phyloP scores from a whole-genome alignment of 768 basidiomycete species.

The Melanogaster broomeanus region DNA sequence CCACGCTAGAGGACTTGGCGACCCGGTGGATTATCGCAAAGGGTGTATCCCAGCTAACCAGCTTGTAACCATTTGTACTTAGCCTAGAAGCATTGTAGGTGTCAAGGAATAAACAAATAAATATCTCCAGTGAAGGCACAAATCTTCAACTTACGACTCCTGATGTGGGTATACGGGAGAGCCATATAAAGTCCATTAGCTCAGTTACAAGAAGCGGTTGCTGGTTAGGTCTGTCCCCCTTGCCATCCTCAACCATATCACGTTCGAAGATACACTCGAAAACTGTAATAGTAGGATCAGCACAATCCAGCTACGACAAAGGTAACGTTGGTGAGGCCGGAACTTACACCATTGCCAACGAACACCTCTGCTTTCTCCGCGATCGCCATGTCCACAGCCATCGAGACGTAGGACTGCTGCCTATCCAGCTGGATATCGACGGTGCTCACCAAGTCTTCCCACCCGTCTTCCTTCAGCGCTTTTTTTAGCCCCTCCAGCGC shows the following conservation, averaged over 20 bases:
- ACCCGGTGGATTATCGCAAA: too few relatives aligned
- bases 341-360: conserved; percentile 59
- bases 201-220: conserved; percentile 44
- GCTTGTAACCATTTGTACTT: too few relatives aligned
- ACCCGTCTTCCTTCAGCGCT: conserved; percentile 47
- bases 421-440: conserved; percentile 42
- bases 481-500: conserved; percentile 40
- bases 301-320: neutral
- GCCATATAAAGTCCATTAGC: too few relatives aligned
- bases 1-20: too few relatives aligned
- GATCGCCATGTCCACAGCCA: conserved; percentile 63
- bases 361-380: conserved; percentile 60
- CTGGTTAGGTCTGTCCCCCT: conserved; percentile 40
- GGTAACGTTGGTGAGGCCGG: neutral
- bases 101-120: too few relatives aligned
- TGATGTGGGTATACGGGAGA: too few relatives aligned
- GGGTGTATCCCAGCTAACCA: too few relatives aligned
- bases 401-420: conserved; percentile 48
- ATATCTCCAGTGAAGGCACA: too few relatives aligned
- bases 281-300: conserved; percentile 27
- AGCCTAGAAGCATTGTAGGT: too few relatives aligned
- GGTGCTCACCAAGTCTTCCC: conserved; percentile 48
- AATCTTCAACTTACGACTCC: too few relatives aligned
- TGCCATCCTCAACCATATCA: conserved; percentile 48
- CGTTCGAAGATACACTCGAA: conserved; percentile 52